phyloP scores from a whole-genome alignment of 2,329 filamentous ascomycete genomes.

The Trichoderma guizhouense region DNA sequence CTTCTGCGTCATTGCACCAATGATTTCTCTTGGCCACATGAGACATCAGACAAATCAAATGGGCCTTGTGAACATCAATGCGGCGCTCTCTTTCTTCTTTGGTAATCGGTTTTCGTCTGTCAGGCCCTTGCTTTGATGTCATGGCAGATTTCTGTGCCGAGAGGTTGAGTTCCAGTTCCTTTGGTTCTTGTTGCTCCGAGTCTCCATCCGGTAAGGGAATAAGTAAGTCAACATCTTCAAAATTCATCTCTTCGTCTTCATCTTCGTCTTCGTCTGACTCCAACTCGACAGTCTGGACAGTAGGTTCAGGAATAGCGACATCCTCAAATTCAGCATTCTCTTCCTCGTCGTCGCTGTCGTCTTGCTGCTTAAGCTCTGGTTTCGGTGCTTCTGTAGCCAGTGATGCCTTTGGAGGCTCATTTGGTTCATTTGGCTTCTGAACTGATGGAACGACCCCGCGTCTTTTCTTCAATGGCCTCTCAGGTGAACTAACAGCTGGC shows the following conservation, averaged over 20 bases:
- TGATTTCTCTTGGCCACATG: constrained; percentile 75
- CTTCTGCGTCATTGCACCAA: constrained; percentile 78
- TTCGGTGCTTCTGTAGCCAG: background rate
- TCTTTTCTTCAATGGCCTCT: constrained; percentile 41
- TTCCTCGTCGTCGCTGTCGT: constrained; percentile 35
- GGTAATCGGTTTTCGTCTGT: constrained; percentile 51
- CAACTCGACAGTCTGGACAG: constrained; percentile 49
- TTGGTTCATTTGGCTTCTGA: background rate
- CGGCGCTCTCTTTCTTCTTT: constrained; percentile 55
- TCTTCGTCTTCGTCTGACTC: constrained; percentile 46
- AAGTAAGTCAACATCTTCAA: constrained; percentile 49
- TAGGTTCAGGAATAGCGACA: constrained; percentile 45
- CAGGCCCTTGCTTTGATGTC: constrained; percentile 30
- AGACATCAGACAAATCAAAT: constrained; percentile 77
- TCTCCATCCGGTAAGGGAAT: constrained; percentile 25
- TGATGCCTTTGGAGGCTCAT: background rate
- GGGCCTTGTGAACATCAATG: constrained; percentile 78
- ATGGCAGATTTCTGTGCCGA: constrained; percentile 42
- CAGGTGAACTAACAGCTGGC: constrained; percentile 27
- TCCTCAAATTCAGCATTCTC: constrained; percentile 51
- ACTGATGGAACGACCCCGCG: constrained; percentile 25
- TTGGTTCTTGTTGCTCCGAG: constrained; percentile 26
- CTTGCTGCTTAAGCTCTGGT: background rate
- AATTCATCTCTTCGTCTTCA: constrained; percentile 41
- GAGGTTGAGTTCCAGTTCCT: constrained; percentile 51